A percentile compares a stretch with the other conserved stretches of the same genome.
Evolutionary conservation across 306 rosid species (phyloP).

Genomic region (Cucurbita moschata): DNA sequence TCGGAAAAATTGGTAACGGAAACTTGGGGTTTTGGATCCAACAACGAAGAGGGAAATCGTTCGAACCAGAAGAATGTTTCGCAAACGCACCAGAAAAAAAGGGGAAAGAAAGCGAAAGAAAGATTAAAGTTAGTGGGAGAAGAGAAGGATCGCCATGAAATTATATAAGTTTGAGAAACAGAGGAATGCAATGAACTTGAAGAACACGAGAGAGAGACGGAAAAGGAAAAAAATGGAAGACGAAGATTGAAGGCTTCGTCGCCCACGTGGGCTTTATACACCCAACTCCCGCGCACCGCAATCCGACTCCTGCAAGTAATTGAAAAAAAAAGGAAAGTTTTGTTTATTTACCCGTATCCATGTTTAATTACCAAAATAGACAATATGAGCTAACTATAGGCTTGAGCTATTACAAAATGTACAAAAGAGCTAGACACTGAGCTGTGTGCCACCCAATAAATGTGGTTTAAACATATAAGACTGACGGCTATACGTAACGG

Average conservation of each 20-base stretch:
- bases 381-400: too few relatives aligned
- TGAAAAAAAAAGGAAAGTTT: neutral
- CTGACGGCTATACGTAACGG: too few relatives aligned
- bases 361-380: neutral
- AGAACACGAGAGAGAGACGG: neutral
- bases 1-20: neutral
- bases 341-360: neutral
- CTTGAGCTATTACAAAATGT: too few relatives aligned
- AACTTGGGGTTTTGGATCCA: neutral
- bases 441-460: too few relatives aligned
- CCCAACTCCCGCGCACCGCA: neutral
- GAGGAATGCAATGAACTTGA: neutral
- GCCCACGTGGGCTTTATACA: neutral
- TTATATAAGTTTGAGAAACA: neutral
- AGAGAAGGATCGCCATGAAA: neutral
- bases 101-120: neutral
- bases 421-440: too few relatives aligned
- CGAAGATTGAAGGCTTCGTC: neutral
- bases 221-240: neutral
- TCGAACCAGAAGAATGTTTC: neutral
- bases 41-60: neutral
- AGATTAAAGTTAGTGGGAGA: neutral
- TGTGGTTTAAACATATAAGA: too few relatives aligned
- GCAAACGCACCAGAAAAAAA: neutral
- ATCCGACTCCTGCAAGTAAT: neutral